Percentiles rank a stretch among this genome's conserved stretches.
These are phyloP conservation scores for Pichia sp. DNA, from an alignment of 1,139 yeast genomes.

Conservation along the genomic window DNA sequence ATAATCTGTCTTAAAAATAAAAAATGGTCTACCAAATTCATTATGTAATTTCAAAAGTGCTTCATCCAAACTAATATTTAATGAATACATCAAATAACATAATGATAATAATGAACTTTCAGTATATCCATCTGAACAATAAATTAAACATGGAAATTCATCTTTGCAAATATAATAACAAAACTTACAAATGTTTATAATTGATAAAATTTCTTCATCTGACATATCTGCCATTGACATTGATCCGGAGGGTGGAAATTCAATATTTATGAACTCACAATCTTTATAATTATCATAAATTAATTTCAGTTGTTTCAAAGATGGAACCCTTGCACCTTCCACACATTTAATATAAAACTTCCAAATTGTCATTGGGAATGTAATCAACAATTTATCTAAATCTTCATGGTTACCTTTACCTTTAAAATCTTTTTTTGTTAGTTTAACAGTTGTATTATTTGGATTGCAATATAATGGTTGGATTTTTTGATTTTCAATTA, in stretches of 20 bases:
- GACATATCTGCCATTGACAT: slow-evolving; percentile 66
- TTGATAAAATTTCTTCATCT: slow-evolving; percentile 46
- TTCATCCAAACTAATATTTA: slow-evolving; percentile 41
- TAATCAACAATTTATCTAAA: slow-evolving; percentile 28
- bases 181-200: slow-evolving; percentile 59
- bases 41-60: slow-evolving; percentile 56
- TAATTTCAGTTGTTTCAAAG: slow-evolving; percentile 32
- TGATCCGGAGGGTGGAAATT: slow-evolving; percentile 82
- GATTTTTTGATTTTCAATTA: slow-evolving; percentile 1
- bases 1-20: slow-evolving; percentile 73
- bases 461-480: slow-evolving; percentile 46
- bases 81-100: slow-evolving; percentile 63
- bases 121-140: slow-evolving; percentile 89
- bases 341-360: slow-evolving; percentile 36
- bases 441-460: slow-evolving; percentile 41
- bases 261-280: slow-evolving; percentile 39
- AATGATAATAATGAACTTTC: slow-evolving; percentile 74
- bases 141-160: slow-evolving; percentile 42
- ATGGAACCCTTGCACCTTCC: slow-evolving; percentile 58
- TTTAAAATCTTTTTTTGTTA: slow-evolving; percentile 24
- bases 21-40: slow-evolving; percentile 69
- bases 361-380: slow-evolving; percentile 37
- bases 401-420: slow-evolving; percentile 12
- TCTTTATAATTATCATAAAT: slow-evolving; percentile 30
- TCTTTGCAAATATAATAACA: slow-evolving; percentile 37